phyloP scores from a whole-genome alignment of 176 grass and related monocot species.

The Lolium perenne region DNA sequence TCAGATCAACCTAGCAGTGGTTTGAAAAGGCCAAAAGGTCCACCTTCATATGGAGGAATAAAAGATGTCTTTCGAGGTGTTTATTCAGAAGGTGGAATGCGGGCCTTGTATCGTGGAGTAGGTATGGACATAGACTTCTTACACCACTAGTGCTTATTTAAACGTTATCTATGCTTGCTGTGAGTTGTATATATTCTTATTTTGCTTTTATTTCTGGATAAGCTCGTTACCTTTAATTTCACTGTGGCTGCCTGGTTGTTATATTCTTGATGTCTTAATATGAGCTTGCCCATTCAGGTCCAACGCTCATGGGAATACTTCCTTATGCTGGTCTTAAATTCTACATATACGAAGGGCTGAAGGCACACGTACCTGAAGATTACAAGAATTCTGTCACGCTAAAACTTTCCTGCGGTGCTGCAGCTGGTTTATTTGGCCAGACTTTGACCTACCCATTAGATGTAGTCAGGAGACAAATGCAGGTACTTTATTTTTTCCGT shows the following conservation, averaged over 20 bases:
- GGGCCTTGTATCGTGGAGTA: slow-evolving; percentile 92
- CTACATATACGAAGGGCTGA: slow-evolving; percentile 97
- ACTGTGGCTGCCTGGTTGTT: not conserved
- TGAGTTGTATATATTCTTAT: slow-evolving; percentile 9
- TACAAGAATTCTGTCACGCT: slow-evolving; percentile 84
- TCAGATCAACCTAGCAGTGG: slow-evolving; percentile 50
- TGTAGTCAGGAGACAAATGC: slow-evolving; percentile 99
- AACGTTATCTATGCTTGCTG: not conserved
- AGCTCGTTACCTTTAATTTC: not conserved
- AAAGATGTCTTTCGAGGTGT: slow-evolving; percentile 84
- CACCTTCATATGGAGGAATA: slow-evolving; percentile 78
- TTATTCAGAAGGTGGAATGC: slow-evolving; percentile 78
- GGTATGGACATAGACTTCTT: slow-evolving; percentile 48
- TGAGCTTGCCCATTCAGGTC: slow-evolving; percentile 58
- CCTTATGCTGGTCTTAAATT: slow-evolving; percentile 99
- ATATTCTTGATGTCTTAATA: not conserved
- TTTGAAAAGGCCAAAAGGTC: slow-evolving; percentile 55
- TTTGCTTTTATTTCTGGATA: slow-evolving; percentile 1
- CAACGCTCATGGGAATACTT: slow-evolving; percentile 92
- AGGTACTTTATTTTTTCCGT: slow-evolving; percentile 53
- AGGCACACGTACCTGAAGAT: slow-evolving; percentile 79
- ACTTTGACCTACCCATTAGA: slow-evolving; percentile 96
- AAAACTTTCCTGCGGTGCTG: slow-evolving; percentile 83
- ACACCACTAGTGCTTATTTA: slow-evolving; percentile 17
- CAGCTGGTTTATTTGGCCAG: slow-evolving; percentile 98